Base-by-base conservation (phyloP, 345 rosid species). In the Viola odorata region DNA sequence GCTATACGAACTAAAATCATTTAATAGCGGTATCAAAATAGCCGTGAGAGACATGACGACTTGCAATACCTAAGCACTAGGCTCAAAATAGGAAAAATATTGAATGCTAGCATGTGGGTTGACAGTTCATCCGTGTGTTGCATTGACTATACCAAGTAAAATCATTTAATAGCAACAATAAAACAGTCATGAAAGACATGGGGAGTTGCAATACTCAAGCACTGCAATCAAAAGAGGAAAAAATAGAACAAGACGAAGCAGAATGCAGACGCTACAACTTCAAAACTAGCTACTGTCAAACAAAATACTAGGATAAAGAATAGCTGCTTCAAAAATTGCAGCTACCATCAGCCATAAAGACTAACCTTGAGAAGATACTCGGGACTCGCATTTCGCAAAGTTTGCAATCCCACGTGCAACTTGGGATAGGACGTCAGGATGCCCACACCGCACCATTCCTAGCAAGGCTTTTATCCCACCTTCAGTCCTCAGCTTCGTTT, bases 381-480 rank as follows among this genome's bases (percentile, higher is more conserved):
- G 67, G 13, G 77, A 73, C 60, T 73, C 77, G 3, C 77, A 73
- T 63, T 73, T 73, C 8, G 77, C 72, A 41, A 73, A 73, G 57
- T 73, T 73, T 17, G 77, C 77, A 37, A 73, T 53, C 14, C 77
- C 77, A 45, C 77, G 72, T 9, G 77, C 77, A 53, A 73, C 65
- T 63, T 73, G 77, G 23, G 77, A 73, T 51, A 73, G 77, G 53
- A 73, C 77, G 62, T 73, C 77, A 45, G 77, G 61, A 67, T 73
- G 77, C 12, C 77, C 77, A 41, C 77, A 73, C 36, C 77, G 62
- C 62, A 67, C 77, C 69, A 73, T 73, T 51, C 72, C 77, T 53
- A 73, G 63, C 72, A 73, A 58, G 15, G 77, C 77, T 45, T 54
- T 73, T 68, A 73, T 73, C 10, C 77, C 77, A 53, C 77, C 77